These are phyloP conservation scores for Schizopora paradoxa DNA, from an alignment of 1,284 basidiomycete species.

Conservation along the genomic window DNA sequence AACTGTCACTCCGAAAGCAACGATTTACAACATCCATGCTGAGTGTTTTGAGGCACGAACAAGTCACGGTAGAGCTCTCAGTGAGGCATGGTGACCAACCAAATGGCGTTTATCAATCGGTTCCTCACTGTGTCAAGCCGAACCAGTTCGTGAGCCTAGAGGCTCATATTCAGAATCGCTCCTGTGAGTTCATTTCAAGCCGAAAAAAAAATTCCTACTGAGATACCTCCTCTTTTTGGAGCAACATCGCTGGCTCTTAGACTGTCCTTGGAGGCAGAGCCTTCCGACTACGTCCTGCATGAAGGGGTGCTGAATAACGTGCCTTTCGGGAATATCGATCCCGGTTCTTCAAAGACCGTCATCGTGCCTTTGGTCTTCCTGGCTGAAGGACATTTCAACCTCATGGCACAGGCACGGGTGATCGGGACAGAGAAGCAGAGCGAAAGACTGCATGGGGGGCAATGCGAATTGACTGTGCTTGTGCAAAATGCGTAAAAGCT, in stretches of 20 bases:
- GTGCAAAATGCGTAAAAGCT: background rate
- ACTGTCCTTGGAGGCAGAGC: constrained; percentile 49
- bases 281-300: constrained; percentile 59
- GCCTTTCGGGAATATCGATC: constrained; percentile 50
- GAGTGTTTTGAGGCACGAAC: constrained; percentile 61
- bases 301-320: constrained; percentile 63
- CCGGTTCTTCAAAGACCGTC: constrained; percentile 47
- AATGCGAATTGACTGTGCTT: constrained; percentile 6
- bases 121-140: constrained; percentile 31
- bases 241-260: constrained; percentile 47
- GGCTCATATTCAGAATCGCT: constrained; percentile 21
- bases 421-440: constrained; percentile 15
- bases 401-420: constrained; percentile 52
- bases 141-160: constrained; percentile 25
- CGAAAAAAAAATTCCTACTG: background rate
- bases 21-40: constrained; percentile 73
- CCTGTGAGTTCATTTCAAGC: constrained; percentile 17
- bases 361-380: constrained; percentile 69
- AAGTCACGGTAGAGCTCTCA: constrained; percentile 54
- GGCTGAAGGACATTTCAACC: constrained; percentile 64
- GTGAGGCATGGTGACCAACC: constrained; percentile 33
- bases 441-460: constrained; percentile 9
- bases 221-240: constrained; percentile 24
- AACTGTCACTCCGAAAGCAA: constrained; percentile 71
- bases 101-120: constrained; percentile 34